These are phyloP conservation scores for Cyclostephanos tholiformis DNA, from an alignment of 108 stramenopile species.

Conservation along the genomic window DNA sequence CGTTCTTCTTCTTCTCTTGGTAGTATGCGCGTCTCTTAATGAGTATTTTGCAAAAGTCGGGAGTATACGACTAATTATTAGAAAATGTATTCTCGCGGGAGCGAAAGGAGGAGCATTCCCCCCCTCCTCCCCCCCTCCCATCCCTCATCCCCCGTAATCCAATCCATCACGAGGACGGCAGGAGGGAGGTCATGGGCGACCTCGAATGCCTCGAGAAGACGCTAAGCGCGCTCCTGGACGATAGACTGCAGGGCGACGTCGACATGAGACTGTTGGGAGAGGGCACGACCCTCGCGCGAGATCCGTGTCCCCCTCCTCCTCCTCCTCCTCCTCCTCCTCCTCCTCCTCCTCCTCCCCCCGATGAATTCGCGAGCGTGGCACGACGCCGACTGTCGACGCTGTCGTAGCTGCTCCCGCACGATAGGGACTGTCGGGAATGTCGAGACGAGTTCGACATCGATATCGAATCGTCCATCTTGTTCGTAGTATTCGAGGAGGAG, in stretches of 20 bases:
- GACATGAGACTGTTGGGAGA: slow-evolving; percentile 23
- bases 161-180: slow-evolving; percentile 6
- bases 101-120: too few species aligned
- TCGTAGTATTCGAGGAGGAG: too few species aligned
- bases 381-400: slow-evolving; percentile 22
- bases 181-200: slow-evolving; percentile 28
- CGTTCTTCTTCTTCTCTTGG: too few species aligned
- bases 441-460: slow-evolving; percentile 30
- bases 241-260: slow-evolving; percentile 38
- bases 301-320: slow-evolving; percentile 4
- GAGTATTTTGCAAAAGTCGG: too few species aligned
- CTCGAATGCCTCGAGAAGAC: slow-evolving; percentile 26
- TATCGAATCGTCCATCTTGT: slow-evolving; percentile 13
- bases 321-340: slow-evolving; percentile 6
- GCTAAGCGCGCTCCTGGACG: slow-evolving; percentile 33
- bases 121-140: slow-evolving; percentile 4
- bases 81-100: too few species aligned
- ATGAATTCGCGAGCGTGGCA: background rate
- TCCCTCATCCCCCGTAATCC: background rate
- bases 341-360: background rate
- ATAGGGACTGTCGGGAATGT: slow-evolving; percentile 31
- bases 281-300: slow-evolving; percentile 20
- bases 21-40: too few species aligned
- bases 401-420: slow-evolving; percentile 38
- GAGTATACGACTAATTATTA: too few species aligned